phyloP scores from a whole-genome alignment of 345 rosid species.

The Citrus hindsii region DNA sequence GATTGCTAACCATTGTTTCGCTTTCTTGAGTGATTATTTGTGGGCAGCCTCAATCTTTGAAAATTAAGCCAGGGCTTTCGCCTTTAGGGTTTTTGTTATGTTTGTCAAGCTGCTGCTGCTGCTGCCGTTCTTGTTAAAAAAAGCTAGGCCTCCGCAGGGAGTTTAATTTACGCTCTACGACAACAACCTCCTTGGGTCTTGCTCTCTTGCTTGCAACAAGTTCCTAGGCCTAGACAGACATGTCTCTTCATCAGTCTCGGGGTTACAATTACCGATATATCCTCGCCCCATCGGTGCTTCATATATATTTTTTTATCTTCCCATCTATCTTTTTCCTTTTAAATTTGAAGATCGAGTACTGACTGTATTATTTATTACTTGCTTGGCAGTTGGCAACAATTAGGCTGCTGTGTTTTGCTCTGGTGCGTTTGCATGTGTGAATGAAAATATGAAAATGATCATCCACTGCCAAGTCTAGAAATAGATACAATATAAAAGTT shows the following conservation, averaged over 20 bases:
- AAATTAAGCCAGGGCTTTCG: neutral
- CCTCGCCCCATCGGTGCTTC: slow-evolving; percentile 12
- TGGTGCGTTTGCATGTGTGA: neutral
- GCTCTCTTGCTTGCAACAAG: slow-evolving; percentile 55
- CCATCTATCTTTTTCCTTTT: neutral
- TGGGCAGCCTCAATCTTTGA: slow-evolving; percentile 1
- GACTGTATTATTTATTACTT: neutral
- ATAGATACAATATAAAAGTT: too few species aligned
- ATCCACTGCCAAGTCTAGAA: too few species aligned
- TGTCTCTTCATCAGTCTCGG: slow-evolving; percentile 29
- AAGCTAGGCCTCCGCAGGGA: neutral
- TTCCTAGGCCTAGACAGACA: slow-evolving; percentile 43
- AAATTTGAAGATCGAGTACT: too few species aligned
- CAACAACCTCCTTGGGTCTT: slow-evolving; percentile 54
- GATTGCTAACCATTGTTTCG: neutral
- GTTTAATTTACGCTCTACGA: slow-evolving; percentile 33
- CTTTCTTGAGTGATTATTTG: neutral
- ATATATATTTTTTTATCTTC: neutral
- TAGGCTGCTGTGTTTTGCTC: neutral
- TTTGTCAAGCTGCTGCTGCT: neutral
- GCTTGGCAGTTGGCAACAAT: neutral
- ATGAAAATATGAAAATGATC: too few species aligned
- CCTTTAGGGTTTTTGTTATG: slow-evolving; percentile 29
- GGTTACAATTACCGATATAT: slow-evolving; percentile 20
- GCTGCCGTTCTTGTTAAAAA: slow-evolving; percentile 7